Base-by-base conservation (phyloP, 2,329 filamentous ascomycete species). In the Fusarium annulatum region DNA sequence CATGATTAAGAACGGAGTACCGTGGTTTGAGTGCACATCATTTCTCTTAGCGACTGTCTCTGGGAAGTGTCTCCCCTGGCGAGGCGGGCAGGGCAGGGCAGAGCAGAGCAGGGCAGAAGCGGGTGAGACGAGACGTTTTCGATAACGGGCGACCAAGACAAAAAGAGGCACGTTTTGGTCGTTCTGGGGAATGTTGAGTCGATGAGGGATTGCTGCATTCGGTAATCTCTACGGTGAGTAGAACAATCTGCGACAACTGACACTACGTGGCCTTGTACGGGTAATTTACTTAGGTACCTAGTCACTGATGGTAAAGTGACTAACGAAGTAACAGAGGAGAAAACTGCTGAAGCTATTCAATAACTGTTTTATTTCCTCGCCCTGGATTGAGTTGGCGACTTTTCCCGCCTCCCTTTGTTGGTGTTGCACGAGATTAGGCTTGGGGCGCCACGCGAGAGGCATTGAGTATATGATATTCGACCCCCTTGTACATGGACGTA, bases 21-120 rank as follows among this genome's bases (percentile, higher is more conserved):
- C 28, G 30, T 49, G 53, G 53, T 18, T 41, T 26, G 53, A 62
- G 53, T 46, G 64, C 58, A 59, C 48, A 61, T 72, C 53, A 64
- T 71, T 63, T 74, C 61, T 62, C 67, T 74, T 72, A 60, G 56
- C 51, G 71, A 74, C 43, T 74, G 61, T 73, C 52, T 74, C 59
- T 72, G 30, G 43, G 57, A 41, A 61, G 57, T 38, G 43, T 58
- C 16, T 67, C 43, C 52, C 52, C 55, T 56, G 43, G 61, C 61
- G 69, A 69, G 58, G 28, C 49, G 48, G 48, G 48, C 45, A 51
- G 57, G 30, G 41, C 53, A 42, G 51, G 23, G 41, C 53, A 42
- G 51, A 28, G 43, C 45, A 49, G 42, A 9, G 43, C 45, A 49
- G 56, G 30, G 41, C 53, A 42, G 51, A 28, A 49, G 48, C 55